Evolutionary conservation across 495 filamentous ascomycete genomes (phyloP), one percentile per base, ranked within the genome.

Genomic region (Bombardia bombarda): DNA sequence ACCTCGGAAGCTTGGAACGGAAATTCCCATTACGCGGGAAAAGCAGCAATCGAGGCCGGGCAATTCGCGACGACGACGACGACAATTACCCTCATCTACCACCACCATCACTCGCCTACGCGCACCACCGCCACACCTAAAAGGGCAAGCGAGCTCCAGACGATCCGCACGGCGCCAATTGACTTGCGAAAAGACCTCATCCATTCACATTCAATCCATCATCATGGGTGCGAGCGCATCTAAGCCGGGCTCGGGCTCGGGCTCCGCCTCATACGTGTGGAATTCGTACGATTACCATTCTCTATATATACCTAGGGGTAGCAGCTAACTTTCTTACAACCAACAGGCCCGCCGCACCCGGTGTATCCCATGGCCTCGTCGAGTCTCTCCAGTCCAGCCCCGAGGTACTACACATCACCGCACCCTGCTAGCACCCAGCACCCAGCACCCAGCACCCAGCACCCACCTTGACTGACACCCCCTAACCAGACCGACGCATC

Each of bases 361-460:
- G 85, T 51, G 88, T 96, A 67, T 95, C 90, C 42, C 79, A 83
- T 50, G 79, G 83, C 61, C 72, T 98, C 56, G 73, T 93, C 43
- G 78, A 92, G 33, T 77, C 80, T 44, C 75, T 98, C 45, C 83
- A 95, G 53, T 74, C 75, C 47, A 93, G 80, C 69, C 75, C 79
- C 46, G 88, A 97, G 80, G 92, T 95, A 70, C 32, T 4, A n/a
- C 3, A 34, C 2, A 17, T 34, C 6, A 4, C 12, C 12, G 4
- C 32, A 6, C 3, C 32, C 32, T 16, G 9, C 3, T 7, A 19
- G 3, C 14, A 24, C 13, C 26, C 30, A 13, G 9, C 3, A 6
- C 42, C 33, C 25, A 25, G 13, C 16, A 24, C 7, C 28, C 33
- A 13, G 2, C 9, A 13, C 25, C 24, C 18, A 13, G 38, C 23